A percentile compares a stretch with the other conserved stretches of the same genome.
These are phyloP conservation scores for Whalleya microplaca DNA, from an alignment of 2,329 filamentous ascomycete genomes.

Conservation along the genomic window DNA sequence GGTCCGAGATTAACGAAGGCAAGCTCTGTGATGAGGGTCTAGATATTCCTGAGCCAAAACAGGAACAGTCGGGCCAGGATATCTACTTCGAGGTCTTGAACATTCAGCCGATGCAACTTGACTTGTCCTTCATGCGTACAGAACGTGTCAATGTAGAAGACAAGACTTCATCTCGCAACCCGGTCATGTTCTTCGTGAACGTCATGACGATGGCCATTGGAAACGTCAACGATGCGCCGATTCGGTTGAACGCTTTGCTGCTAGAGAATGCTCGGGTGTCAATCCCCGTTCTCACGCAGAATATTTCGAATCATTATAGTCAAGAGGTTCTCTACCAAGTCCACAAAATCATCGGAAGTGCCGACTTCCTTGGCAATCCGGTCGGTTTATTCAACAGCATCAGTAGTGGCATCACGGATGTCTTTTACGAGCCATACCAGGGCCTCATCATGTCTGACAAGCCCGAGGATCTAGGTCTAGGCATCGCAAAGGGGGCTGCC, in stretches of 20 bases:
- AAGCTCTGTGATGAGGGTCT: constrained; percentile 87
- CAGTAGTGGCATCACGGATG: constrained; percentile 93
- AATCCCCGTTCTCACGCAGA: constrained; percentile 78
- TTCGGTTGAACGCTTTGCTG: constrained; percentile 90
- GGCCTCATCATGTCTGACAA: constrained; percentile 94
- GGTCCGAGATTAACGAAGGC: constrained; percentile 77
- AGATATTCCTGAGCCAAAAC: constrained; percentile 88
- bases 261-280: constrained; percentile 95
- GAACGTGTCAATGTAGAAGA: constrained; percentile 96
- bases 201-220: constrained; percentile 99
- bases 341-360: constrained; percentile 95
- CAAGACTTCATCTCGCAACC: constrained; percentile 86
- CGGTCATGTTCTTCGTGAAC: constrained; percentile 98
- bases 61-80: constrained; percentile 83
- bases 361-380: constrained; percentile 96
- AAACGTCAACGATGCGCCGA: constrained; percentile 96
- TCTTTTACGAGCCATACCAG: constrained; percentile 99
- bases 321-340: constrained; percentile 96
- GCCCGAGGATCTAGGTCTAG: constrained; percentile 91
- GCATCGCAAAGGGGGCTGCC: constrained; percentile 94
- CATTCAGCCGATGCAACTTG: constrained; percentile 96
- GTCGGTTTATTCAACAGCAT: constrained; percentile 98
- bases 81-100: constrained; percentile 98
- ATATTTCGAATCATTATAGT: constrained; percentile 92
- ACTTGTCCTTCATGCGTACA: constrained; percentile 95